phyloP scores from a whole-genome alignment of 2,329 filamentous ascomycete species.

The Ceratocystis colombiana region DNA sequence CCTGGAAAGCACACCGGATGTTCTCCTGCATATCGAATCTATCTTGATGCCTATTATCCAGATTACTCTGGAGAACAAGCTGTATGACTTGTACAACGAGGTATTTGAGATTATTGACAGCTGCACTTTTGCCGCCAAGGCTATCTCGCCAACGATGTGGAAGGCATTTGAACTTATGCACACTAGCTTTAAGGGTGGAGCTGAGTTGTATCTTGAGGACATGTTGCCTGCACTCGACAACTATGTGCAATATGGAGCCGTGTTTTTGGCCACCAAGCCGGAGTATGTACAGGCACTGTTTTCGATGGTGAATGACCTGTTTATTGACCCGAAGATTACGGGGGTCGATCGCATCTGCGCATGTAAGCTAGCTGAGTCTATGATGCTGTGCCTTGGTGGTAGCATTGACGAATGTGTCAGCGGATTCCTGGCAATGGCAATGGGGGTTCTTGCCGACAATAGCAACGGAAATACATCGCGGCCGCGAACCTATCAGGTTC shows the following conservation, averaged over 20 bases:
- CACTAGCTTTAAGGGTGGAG: slow-evolving; percentile 91
- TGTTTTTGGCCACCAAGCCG: slow-evolving; percentile 69
- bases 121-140: slow-evolving; percentile 95
- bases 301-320: slow-evolving; percentile 92
- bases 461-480: slow-evolving; percentile 53
- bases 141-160: slow-evolving; percentile 96
- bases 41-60: slow-evolving; percentile 96
- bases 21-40: slow-evolving; percentile 85
- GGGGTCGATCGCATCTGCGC: slow-evolving; percentile 93
- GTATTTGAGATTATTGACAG: slow-evolving; percentile 98
- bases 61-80: slow-evolving; percentile 92
- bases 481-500: slow-evolving; percentile 87
- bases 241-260: slow-evolving; percentile 85
- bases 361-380: slow-evolving; percentile 91
- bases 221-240: slow-evolving; percentile 98
- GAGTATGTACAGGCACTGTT: slow-evolving; percentile 80
- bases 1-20: slow-evolving; percentile 91
- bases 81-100: slow-evolving; percentile 96
- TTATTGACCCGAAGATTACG: slow-evolving; percentile 81
- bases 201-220: slow-evolving; percentile 93
- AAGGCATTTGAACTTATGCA: slow-evolving; percentile 95
- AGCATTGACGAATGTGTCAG: slow-evolving; percentile 81
- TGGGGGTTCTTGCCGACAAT: slow-evolving; percentile 61
- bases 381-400: slow-evolving; percentile 90
- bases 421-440: slow-evolving; percentile 80